phyloP scores from a whole-genome alignment of 495 filamentous ascomycete genomes.

The Xylaria palmicola region DNA sequence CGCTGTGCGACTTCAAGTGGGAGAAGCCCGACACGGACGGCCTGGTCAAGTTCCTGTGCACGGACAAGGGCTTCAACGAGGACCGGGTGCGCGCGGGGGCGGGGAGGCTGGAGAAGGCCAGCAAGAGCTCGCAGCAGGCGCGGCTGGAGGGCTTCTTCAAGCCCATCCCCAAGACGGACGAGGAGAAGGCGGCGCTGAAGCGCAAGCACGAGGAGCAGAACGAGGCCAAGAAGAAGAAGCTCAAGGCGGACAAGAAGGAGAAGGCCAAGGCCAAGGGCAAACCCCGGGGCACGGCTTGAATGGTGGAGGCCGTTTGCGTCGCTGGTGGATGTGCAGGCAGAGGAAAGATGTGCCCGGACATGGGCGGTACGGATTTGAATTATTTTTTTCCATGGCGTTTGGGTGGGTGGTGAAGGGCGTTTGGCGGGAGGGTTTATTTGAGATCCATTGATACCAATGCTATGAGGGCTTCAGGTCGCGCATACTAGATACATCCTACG shows the following conservation, averaged over 20 bases:
- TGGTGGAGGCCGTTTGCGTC: neutral
- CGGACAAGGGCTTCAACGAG: constrained; percentile 95
- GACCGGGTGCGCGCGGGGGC: constrained; percentile 82
- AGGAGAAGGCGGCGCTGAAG: constrained; percentile 79
- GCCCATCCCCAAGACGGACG: constrained; percentile 80
- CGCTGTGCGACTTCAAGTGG: constrained; percentile 96
- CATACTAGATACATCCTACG: no score
- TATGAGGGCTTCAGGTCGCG: neutral
- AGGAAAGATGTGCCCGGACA: no score
- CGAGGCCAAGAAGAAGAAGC: constrained; percentile 87
- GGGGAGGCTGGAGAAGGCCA: constrained; percentile 74
- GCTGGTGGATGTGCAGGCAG: no score
- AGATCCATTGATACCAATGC: constrained; percentile 3
- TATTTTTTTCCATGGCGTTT: neutral
- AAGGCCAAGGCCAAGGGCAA: constrained; percentile 84
- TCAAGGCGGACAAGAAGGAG: constrained; percentile 91
- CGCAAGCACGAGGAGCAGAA: constrained; percentile 89
- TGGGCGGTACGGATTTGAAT: no score
- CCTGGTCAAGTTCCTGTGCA: constrained; percentile 81
- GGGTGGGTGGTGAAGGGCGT: neutral
- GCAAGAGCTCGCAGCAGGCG: constrained; percentile 85
- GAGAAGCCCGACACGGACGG: constrained; percentile 87
- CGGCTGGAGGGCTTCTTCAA: constrained; percentile 98
- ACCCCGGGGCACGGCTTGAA: constrained; percentile 52
- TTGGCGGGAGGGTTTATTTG: no score